These are phyloP conservation scores for Neoboletus brunneissimus DNA, from an alignment of 768 basidiomycete genomes.

Conservation along the genomic window DNA sequence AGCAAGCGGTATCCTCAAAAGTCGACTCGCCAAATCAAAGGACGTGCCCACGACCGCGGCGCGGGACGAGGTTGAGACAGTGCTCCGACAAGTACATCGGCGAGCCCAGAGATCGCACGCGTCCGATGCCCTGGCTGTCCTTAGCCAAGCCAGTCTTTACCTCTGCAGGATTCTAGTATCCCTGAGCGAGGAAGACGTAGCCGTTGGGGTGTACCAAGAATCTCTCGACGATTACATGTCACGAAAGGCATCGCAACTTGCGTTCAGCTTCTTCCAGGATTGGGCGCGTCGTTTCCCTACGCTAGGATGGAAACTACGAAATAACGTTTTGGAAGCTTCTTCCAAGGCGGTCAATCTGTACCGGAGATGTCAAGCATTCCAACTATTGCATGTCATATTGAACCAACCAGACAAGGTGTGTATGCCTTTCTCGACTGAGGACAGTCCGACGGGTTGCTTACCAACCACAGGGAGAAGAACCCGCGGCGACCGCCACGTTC, in stretches of 20 bases:
- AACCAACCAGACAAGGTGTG: slow-evolving; percentile 37
- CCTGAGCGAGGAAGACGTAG: slow-evolving; percentile 37
- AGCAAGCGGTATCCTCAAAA: slow-evolving; percentile 73
- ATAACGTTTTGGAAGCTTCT: slow-evolving; percentile 54
- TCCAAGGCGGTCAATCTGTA: slow-evolving; percentile 70
- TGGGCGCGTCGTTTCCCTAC: slow-evolving; percentile 65
- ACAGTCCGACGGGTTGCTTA: slow-evolving; percentile 8
- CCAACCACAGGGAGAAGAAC: slow-evolving; percentile 30
- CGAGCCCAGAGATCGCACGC: slow-evolving; percentile 68
- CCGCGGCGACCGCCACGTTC: slow-evolving; percentile 44
- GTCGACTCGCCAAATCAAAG: slow-evolving; percentile 71
- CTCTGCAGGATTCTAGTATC: slow-evolving; percentile 52
- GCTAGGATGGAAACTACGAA: slow-evolving; percentile 63
- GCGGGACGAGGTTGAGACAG: slow-evolving; percentile 36
- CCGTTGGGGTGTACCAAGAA: slow-evolving; percentile 54
- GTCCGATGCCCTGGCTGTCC: slow-evolving; percentile 56
- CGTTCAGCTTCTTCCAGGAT: slow-evolving; percentile 72
- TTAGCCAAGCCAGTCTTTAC: slow-evolving; percentile 71
- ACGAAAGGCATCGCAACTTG: slow-evolving; percentile 76
- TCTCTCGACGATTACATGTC: slow-evolving; percentile 76
- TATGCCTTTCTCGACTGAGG: background rate
- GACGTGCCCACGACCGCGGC: slow-evolving; percentile 47
- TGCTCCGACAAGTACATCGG: slow-evolving; percentile 63
- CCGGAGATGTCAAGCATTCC: slow-evolving; percentile 70
- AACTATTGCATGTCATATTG: slow-evolving; percentile 64